Conservation (phyloP, 768 basidiomycete genomes). For the Lactarius hengduanensis region DNA sequence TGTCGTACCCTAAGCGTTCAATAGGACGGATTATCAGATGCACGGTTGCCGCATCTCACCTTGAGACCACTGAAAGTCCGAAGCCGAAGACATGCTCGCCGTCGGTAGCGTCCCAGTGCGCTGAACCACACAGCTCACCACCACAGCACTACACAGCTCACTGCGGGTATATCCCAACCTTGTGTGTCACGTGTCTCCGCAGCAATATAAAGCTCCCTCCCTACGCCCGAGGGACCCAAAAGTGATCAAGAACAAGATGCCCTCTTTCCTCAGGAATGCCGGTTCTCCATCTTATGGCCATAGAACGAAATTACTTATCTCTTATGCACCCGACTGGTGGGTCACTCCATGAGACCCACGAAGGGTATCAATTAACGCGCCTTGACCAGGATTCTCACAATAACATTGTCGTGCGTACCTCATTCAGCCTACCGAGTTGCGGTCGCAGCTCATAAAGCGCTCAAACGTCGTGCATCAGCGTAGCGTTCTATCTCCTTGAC, state of each 20-base stretch:
- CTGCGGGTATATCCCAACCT: no score
- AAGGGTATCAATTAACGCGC: conserved; percentile 4
- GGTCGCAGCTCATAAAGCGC: conserved; percentile 31
- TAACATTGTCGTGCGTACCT: conserved; percentile 58
- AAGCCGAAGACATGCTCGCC: conserved; percentile 10
- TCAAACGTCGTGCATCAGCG: conserved; percentile 34
- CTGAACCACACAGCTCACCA: background rate
- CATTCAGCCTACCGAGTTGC: background rate
- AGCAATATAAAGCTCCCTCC: background rate
- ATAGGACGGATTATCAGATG: background rate
- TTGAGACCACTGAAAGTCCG: conserved; percentile 25
- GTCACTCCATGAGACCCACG: conserved; percentile 29
- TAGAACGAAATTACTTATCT: conserved; percentile 45
- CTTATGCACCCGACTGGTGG: conserved; percentile 79
- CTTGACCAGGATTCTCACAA: conserved; percentile 58
- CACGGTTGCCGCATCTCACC: conserved; percentile 19
- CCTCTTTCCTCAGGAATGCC: conserved; percentile 1
- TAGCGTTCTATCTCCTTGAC: conserved; percentile 60
- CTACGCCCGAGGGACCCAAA: background rate
- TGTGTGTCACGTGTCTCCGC: background rate
- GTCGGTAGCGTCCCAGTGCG: background rate
- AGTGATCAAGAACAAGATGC: background rate
- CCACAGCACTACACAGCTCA: background rate
- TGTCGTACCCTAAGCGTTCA: conserved; percentile 51
- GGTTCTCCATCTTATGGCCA: background rate